Evolutionary conservation across 805 yeast genomes (phyloP).

Genomic region (Cyberlindnera suaveolens): DNA sequence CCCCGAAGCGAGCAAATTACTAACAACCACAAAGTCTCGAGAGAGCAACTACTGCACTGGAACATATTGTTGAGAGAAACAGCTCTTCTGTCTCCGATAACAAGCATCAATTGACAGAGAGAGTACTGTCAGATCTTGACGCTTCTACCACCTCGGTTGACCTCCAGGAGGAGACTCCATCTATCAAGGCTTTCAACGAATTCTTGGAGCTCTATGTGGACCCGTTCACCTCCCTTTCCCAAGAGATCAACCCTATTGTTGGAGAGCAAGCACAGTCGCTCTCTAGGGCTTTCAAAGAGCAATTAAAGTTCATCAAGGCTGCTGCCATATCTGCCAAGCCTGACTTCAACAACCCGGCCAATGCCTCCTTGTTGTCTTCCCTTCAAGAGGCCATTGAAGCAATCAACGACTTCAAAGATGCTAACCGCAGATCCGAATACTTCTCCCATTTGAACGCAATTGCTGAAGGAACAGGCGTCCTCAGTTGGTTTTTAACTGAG

Average conservation of each 20-base stretch:
- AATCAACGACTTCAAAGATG: conserved; percentile 64
- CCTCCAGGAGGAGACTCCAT: conserved; percentile 22
- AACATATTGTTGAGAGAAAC: conserved; percentile 20
- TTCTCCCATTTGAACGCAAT: conserved; percentile 74
- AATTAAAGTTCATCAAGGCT: conserved; percentile 51
- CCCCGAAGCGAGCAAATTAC: background rate
- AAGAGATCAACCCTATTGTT: conserved; percentile 49
- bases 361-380: conserved; percentile 57
- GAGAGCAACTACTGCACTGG: conserved; percentile 23
- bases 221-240: conserved; percentile 54
- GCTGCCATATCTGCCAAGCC: conserved; percentile 64
- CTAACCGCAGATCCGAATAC: conserved; percentile 59
- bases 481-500: conserved; percentile 82
- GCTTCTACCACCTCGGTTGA: conserved; percentile 6
- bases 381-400: conserved; percentile 53
- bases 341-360: conserved; percentile 45
- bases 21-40: conserved; percentile 16
- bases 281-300: conserved; percentile 48
- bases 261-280: conserved; percentile 47
- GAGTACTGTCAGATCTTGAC: conserved; percentile 9
- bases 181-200: conserved; percentile 46
- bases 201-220: conserved; percentile 46
- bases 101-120: conserved; percentile 1
- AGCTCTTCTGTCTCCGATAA: conserved; percentile 1
- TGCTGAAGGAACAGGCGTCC: conserved; percentile 82